Conservation (phyloP, 1,139 yeast genomes). For the Pichia sp. region DNA sequence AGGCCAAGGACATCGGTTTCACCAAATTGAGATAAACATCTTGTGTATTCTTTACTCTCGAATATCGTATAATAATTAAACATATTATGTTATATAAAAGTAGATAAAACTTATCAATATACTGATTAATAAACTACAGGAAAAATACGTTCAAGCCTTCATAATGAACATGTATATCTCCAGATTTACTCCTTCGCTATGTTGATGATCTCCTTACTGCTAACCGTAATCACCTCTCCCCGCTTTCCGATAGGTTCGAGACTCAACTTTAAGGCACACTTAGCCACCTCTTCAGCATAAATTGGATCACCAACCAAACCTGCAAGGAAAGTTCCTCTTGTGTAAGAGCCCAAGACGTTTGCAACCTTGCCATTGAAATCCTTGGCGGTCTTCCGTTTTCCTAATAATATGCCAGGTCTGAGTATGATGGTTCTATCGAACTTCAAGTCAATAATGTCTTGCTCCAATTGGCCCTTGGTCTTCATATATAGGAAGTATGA, state of each 20-base stretch:
- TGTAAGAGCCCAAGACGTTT: slow-evolving; percentile 32
- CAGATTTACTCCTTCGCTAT: slow-evolving; percentile 13
- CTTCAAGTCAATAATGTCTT: slow-evolving; percentile 50
- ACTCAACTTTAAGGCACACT: slow-evolving; percentile 37
- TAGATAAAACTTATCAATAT: slow-evolving; percentile 5
- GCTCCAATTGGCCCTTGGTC: slow-evolving; percentile 64
- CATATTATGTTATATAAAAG: slow-evolving; percentile 11
- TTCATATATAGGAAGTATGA: slow-evolving; percentile 56
- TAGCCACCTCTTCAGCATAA: slow-evolving; percentile 48
- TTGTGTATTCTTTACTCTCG: slow-evolving; percentile 9
- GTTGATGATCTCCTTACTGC: slow-evolving; percentile 24
- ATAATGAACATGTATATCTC: too few species aligned
- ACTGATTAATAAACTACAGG: slow-evolving; percentile 2
- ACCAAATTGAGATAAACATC: slow-evolving; percentile 86
- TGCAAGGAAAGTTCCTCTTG: slow-evolving; percentile 38
- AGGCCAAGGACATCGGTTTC: slow-evolving; percentile 99
- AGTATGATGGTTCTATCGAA: slow-evolving; percentile 67
- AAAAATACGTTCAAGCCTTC: too few species aligned
- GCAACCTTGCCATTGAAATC: slow-evolving; percentile 37
- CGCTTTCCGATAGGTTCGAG: slow-evolving; percentile 24
- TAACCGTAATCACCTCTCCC: slow-evolving; percentile 25
- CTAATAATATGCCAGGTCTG: slow-evolving; percentile 67
- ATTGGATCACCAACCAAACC: slow-evolving; percentile 37
- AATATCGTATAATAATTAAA: slow-evolving; percentile 10
- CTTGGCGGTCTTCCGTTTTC: slow-evolving; percentile 47